Conservation (phyloP, 768 basidiomycete species). For the Boletus speciosus region DNA sequence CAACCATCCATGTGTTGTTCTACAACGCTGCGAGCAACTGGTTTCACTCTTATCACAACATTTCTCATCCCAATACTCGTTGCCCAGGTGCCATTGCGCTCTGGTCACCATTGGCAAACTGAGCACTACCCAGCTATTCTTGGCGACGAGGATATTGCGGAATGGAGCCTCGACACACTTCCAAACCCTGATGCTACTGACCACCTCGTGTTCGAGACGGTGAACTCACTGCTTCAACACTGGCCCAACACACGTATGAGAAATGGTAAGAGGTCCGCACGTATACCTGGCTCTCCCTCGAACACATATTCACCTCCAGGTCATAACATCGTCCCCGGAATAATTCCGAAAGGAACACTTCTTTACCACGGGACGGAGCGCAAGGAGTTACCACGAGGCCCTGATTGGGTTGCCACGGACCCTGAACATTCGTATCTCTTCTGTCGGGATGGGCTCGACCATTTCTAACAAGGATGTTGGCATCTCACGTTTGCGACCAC, state of each 20-base stretch:
- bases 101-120: not conserved
- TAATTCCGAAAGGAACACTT: conserved; percentile 34
- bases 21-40: not conserved
- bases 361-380: conserved; percentile 32
- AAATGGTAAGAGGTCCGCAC: conserved; percentile 32
- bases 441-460: conserved; percentile 17
- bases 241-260: conserved; percentile 48
- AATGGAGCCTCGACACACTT: conserved; percentile 23
- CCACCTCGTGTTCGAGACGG: conserved; percentile 24
- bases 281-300: conserved; percentile 11
- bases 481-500: conserved; percentile 16
- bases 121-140: not conserved
- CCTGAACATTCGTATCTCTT: conserved; percentile 39
- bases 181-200: conserved; percentile 29
- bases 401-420: conserved; percentile 35
- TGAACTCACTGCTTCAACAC: conserved; percentile 35
- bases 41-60: not conserved
- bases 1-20: not conserved
- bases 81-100: conserved; percentile 8
- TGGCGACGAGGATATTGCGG: not conserved
- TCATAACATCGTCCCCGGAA: conserved; percentile 30
- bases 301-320: conserved; percentile 15
- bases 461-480: conserved; percentile 9
- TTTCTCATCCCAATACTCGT: not conserved
- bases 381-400: conserved; percentile 25